Evolutionary conservation across 2,329 filamentous ascomycete species (phyloP).

Genomic region (Davidsoniella eucalypti): DNA sequence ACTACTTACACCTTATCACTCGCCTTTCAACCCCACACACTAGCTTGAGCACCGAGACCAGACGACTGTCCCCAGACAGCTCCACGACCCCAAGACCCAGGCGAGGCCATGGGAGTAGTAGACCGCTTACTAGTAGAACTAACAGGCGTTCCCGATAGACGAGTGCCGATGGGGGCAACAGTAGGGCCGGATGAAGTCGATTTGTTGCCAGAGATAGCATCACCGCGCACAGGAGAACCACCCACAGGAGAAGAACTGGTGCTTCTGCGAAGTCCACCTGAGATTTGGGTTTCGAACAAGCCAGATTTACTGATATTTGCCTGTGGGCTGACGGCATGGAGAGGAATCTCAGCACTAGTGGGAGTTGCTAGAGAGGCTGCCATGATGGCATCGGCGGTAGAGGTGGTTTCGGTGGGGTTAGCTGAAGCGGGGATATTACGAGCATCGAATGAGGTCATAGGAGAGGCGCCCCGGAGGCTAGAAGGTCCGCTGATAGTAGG

Average conservation of each 20-base stretch:
- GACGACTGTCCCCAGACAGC: slow-evolving; percentile 76
- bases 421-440: slow-evolving; percentile 22
- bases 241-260: slow-evolving; percentile 55
- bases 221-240: slow-evolving; percentile 58
- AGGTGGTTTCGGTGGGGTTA: slow-evolving; percentile 24
- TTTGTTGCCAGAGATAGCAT: slow-evolving; percentile 37
- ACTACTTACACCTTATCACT: too few species aligned
- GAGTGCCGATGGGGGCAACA: slow-evolving; percentile 86
- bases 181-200: slow-evolving; percentile 39
- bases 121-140: slow-evolving; percentile 52
- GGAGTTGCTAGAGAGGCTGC: slow-evolving; percentile 5
- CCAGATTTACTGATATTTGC: slow-evolving; percentile 46
- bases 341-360: slow-evolving; percentile 1
- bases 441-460: slow-evolving; percentile 49
- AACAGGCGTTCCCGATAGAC: slow-evolving; percentile 48
- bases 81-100: slow-evolving; percentile 64
- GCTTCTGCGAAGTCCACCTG: slow-evolving; percentile 59
- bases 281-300: slow-evolving; percentile 37
- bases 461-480: slow-evolving; percentile 60
- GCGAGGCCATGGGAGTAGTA: slow-evolving; percentile 83
- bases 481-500: slow-evolving; percentile 48
- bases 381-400: slow-evolving; percentile 23
- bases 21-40: slow-evolving; percentile 65
- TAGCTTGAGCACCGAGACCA: slow-evolving; percentile 71
- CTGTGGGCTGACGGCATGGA: slow-evolving; percentile 56